Evolutionary conservation across 1,284 basidiomycete genomes (phyloP).

Genomic region (Ustilago bromivora): DNA sequence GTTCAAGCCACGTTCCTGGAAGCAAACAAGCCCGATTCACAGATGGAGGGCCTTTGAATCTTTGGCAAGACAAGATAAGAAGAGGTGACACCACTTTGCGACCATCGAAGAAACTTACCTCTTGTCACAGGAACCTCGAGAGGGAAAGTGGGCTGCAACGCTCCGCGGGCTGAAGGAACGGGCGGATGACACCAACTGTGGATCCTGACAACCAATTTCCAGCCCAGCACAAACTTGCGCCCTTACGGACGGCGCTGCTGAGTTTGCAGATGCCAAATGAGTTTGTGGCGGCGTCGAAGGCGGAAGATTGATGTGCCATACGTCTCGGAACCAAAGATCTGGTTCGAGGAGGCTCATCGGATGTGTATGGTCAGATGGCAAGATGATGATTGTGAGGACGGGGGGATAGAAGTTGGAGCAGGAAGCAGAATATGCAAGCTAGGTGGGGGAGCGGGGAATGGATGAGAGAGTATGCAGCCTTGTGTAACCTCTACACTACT

Average conservation of each 20-base stretch:
- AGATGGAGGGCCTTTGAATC: neutral
- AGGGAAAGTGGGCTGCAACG: neutral
- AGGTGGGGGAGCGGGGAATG: neutral
- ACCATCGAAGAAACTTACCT: neutral
- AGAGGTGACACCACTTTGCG: neutral
- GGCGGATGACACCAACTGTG: neutral
- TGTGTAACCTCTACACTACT: conserved; percentile 26
- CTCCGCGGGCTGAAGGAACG: neutral
- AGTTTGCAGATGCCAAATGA: neutral
- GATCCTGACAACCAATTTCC: conserved; percentile 4
- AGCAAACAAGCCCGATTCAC: conserved; percentile 1
- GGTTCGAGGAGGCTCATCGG: conserved; percentile 45
- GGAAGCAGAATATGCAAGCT: conserved; percentile 13
- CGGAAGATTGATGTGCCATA: conserved; percentile 31
- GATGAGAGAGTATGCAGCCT: conserved; percentile 13
- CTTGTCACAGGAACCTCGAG: neutral
- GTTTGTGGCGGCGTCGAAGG: neutral
- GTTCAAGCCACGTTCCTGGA: conserved; percentile 8
- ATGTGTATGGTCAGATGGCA: conserved; percentile 14
- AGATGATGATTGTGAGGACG: conserved; percentile 7
- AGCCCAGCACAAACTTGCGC: neutral
- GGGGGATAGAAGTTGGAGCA: conserved; percentile 35
- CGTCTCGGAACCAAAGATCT: conserved; percentile 32
- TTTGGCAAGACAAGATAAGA: neutral
- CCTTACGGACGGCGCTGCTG: neutral